phyloP scores from a whole-genome alignment of 805 yeast species.

The Torulaspora microellipsoides region DNA sequence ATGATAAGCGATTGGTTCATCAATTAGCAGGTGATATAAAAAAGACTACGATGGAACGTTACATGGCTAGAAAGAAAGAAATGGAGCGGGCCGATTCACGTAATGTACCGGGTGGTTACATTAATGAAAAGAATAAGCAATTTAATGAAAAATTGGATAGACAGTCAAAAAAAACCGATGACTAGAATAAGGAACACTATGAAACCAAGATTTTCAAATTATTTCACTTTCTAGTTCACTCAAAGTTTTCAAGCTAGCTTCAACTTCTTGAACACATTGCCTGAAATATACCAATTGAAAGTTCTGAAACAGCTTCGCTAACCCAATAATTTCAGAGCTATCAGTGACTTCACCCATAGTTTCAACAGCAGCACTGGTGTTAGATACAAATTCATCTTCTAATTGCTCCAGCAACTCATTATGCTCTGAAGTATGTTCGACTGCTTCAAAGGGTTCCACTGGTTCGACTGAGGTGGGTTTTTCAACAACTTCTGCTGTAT shows the following conservation, averaged over 20 bases:
- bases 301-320: conserved; percentile 61
- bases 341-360: conserved; percentile 69
- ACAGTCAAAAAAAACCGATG: conserved; percentile 11
- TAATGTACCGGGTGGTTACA: conserved; percentile 18
- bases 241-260: conserved; percentile 42
- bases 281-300: conserved; percentile 65
- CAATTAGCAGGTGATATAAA: conserved; percentile 21
- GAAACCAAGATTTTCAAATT: conserved; percentile 3
- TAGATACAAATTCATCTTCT: conserved; percentile 78
- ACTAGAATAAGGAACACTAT: conserved; percentile 1
- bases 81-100: conserved; percentile 7
- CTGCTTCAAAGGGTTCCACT: neutral
- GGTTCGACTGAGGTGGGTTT: neutral
- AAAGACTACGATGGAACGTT: conserved; percentile 19
- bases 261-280: conserved; percentile 47
- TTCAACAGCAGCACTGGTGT: conserved; percentile 73
- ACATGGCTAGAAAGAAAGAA: conserved; percentile 18
- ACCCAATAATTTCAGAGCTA: conserved; percentile 58
- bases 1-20: conserved; percentile 18
- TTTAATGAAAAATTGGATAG: conserved; percentile 30
- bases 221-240: conserved; percentile 22
- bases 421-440: conserved; percentile 25
- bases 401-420: conserved; percentile 46
- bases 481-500: conserved; percentile 8
- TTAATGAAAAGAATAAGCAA: conserved; percentile 32